Percentiles rank a stretch among this genome's conserved stretches.
Evolutionary conservation across 1,284 basidiomycete species (phyloP).

Genomic region (Veloporphyrellus conicus): DNA sequence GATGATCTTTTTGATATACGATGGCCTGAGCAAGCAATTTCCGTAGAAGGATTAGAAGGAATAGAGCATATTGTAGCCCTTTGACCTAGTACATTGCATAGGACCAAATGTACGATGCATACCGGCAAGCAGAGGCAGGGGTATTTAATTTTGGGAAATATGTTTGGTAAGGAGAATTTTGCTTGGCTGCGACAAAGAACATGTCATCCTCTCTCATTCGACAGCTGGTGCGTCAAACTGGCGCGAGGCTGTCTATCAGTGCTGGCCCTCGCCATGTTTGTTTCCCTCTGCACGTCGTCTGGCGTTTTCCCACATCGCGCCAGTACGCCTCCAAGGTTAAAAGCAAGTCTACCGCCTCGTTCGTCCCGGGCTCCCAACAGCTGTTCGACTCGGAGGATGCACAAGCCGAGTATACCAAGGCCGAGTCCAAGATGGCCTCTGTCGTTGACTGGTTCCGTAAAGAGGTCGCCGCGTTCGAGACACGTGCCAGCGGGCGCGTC

Average conservation of each 20-base stretch:
- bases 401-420: conserved; percentile 50
- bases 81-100: no score
- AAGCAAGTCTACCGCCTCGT: conserved; percentile 44
- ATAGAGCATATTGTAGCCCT: conserved; percentile 1
- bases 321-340: conserved; percentile 34
- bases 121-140: conserved; percentile 4
- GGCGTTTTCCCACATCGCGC: conserved; percentile 8
- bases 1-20: conserved; percentile 88
- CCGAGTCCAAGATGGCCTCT: conserved; percentile 59
- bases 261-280: neutral
- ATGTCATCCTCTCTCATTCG: conserved; percentile 16
- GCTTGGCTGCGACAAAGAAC: neutral
- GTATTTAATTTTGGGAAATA: neutral
- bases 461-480: conserved; percentile 62
- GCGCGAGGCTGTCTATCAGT: neutral
- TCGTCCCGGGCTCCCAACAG: conserved; percentile 56
- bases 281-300: neutral
- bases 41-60: conserved; percentile 25
- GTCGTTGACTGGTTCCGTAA: conserved; percentile 67
- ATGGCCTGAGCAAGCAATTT: conserved; percentile 64
- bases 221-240: conserved; percentile 10
- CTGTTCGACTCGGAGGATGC: conserved; percentile 48
- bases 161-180: neutral
- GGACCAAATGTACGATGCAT: neutral
- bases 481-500: conserved; percentile 69